Evolutionary conservation across 345 rosid genomes (phyloP).

Genomic region (Nasturtium officinale): DNA sequence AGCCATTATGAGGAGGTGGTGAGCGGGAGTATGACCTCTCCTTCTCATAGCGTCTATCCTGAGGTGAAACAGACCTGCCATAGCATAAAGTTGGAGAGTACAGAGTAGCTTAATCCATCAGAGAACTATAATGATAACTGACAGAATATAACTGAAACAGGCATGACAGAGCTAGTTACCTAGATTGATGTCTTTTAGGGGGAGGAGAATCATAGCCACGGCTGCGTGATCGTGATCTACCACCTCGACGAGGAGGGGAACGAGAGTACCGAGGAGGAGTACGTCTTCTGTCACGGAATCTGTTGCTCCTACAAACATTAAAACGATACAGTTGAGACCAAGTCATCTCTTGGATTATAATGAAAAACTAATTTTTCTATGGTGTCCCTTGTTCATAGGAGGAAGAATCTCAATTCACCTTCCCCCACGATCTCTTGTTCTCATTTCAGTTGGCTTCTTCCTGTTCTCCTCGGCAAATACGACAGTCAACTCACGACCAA

Average conservation of each 20-base stretch:
- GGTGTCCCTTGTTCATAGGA: not conserved
- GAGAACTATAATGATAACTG: not conserved
- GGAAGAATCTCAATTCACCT: slow-evolving; percentile 39
- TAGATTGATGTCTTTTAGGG: slow-evolving; percentile 60
- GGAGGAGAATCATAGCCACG: slow-evolving; percentile 68
- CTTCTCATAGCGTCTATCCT: slow-evolving; percentile 50
- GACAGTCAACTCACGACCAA: slow-evolving; percentile 88
- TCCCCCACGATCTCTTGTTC: slow-evolving; percentile 80
- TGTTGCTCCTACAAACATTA: slow-evolving; percentile 49
- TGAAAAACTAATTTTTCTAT: not conserved
- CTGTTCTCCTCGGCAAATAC: slow-evolving; percentile 95
- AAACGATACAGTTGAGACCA: slow-evolving; percentile 11
- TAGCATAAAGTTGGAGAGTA: slow-evolving; percentile 8
- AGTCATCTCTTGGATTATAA: not conserved
- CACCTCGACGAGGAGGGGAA: slow-evolving; percentile 77
- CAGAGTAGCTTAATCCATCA: slow-evolving; percentile 4
- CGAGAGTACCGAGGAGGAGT: slow-evolving; percentile 71
- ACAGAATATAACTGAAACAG: not conserved
- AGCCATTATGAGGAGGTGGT: slow-evolving; percentile 62
- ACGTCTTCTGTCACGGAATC: slow-evolving; percentile 56
- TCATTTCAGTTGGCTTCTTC: slow-evolving; percentile 94
- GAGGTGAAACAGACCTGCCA: slow-evolving; percentile 75
- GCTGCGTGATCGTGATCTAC: slow-evolving; percentile 68
- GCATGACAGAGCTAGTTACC: slow-evolving; percentile 43
- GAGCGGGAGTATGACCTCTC: slow-evolving; percentile 74